phyloP scores from a whole-genome alignment of 192 early-diverging fungal species.

The Phycomyces blakesleeanus region DNA sequence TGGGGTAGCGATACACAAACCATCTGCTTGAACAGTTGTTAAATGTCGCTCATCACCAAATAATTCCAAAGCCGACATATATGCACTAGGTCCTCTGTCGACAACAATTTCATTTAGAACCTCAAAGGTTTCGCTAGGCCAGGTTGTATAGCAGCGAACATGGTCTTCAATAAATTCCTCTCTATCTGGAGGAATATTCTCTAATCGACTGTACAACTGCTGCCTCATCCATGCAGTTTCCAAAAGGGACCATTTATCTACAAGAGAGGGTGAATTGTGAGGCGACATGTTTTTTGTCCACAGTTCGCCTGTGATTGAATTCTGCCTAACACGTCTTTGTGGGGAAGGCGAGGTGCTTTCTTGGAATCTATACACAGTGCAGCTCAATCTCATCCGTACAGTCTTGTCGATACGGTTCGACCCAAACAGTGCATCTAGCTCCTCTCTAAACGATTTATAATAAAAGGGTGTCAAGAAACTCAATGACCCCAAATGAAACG shows the following conservation, averaged over 20 bases:
- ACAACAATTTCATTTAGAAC: conserved; percentile 93
- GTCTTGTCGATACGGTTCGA: conserved; percentile 73
- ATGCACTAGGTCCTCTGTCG: conserved; percentile 88
- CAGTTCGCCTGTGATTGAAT: background rate
- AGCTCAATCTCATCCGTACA: conserved; percentile 84
- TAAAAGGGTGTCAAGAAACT: conserved; percentile 94
- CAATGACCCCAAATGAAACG: conserved; percentile 90
- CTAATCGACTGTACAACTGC: conserved; percentile 10
- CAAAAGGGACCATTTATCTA: conserved; percentile 40
- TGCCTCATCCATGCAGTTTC: conserved; percentile 28
- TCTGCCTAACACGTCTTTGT: background rate
- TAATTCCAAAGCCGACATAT: conserved; percentile 81
- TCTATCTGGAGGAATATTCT: conserved; percentile 7
- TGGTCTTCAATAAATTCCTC: conserved; percentile 29
- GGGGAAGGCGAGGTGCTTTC: conserved; percentile 16
- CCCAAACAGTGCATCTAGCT: conserved; percentile 33
- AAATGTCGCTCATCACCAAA: conserved; percentile 81
- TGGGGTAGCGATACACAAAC: conserved; percentile 87
- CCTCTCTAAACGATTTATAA: conserved; percentile 54
- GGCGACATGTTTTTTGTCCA: background rate
- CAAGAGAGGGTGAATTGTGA: background rate
- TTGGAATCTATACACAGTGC: conserved; percentile 75
- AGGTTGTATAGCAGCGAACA: conserved; percentile 45
- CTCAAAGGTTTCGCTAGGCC: conserved; percentile 72
- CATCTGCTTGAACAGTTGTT: conserved; percentile 95